phyloP scores from a whole-genome alignment of 495 filamentous ascomycete genomes.

The Tuber melanosporum region DNA sequence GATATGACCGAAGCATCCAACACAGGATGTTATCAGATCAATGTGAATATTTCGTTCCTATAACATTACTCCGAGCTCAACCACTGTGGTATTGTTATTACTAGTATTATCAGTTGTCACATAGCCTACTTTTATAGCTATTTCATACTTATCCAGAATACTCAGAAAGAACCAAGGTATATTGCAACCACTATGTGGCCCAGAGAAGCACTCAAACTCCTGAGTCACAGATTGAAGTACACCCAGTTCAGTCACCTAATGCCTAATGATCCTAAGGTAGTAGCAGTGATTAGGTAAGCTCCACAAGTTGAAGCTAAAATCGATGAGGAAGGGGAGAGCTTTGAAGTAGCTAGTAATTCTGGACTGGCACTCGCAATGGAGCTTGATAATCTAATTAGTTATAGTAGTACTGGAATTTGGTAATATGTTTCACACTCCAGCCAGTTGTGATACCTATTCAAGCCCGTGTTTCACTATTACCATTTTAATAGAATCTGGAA shows the following conservation, averaged over 20 bases:
- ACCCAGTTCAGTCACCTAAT: background rate
- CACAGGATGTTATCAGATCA: background rate
- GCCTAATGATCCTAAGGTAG: background rate
- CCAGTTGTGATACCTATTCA: too few species aligned
- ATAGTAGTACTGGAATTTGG: too few species aligned
- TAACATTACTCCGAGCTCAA: background rate
- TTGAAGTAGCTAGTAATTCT: background rate
- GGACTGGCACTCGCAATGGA: too few species aligned
- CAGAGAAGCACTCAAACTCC: background rate
- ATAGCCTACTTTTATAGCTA: conserved; percentile 17
- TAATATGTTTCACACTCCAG: too few species aligned
- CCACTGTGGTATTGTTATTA: background rate
- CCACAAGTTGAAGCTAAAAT: conserved; percentile 7
- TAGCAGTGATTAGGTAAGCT: background rate
- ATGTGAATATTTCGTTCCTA: conserved; percentile 13
- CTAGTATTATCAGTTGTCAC: conserved; percentile 24
- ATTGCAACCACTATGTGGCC: conserved; percentile 16
- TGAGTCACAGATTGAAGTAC: background rate
- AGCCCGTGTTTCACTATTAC: too few species aligned
- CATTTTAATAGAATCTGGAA: too few species aligned
- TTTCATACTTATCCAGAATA: conserved; percentile 17
- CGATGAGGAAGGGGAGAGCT: background rate
- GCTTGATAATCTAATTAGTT: too few species aligned
- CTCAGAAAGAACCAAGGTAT: conserved; percentile 6
- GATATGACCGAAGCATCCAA: conserved; percentile 24